Evolutionary conservation across 768 basidiomycete genomes (phyloP).

Genomic region (Aureoboletus auriporus): DNA sequence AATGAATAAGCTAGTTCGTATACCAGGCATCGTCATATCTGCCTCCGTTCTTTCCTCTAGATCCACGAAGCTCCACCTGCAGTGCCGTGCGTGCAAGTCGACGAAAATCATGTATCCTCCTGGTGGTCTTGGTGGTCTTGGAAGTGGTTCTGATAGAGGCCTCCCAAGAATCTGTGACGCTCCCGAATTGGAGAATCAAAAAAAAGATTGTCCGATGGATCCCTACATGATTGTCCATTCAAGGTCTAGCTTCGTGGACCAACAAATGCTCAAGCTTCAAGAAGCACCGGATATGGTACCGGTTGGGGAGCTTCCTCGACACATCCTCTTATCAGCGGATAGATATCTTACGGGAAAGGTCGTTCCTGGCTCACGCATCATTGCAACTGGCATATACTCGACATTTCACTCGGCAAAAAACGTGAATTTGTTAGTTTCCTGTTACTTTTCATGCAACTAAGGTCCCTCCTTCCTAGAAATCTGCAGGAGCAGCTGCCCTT

Average conservation of each 20-base stretch:
- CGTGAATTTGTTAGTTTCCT: constrained; percentile 39
- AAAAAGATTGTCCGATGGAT: constrained; percentile 93
- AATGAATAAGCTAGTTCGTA: constrained; percentile 92
- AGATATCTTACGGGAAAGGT: constrained; percentile 89
- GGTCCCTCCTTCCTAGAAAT: constrained; percentile 46
- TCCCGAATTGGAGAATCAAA: constrained; percentile 70
- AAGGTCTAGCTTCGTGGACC: constrained; percentile 91
- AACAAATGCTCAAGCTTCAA: constrained; percentile 94
- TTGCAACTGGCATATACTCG: constrained; percentile 95
- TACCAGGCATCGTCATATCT: constrained; percentile 97
- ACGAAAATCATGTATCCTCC: constrained; percentile 74
- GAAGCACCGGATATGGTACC: constrained; percentile 99
- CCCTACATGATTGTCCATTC: constrained; percentile 95
- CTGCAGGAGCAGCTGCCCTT: constrained; percentile 79
- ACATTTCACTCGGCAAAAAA: constrained; percentile 90
- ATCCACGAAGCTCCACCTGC: constrained; percentile 87
- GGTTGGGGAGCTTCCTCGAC: constrained; percentile 94
- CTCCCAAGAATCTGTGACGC: constrained; percentile 88
- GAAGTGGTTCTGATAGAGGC: constrained; percentile 78
- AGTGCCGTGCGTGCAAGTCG: constrained; percentile 87
- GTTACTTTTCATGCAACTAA: neutral
- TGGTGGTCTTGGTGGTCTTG: constrained; percentile 81
- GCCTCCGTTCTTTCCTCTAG: constrained; percentile 91
- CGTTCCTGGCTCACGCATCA: constrained; percentile 91
- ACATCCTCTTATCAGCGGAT: constrained; percentile 90